These are phyloP conservation scores for Saccharomycopsis sp. DNA, from an alignment of 805 yeast genomes.

Conservation along the genomic window DNA sequence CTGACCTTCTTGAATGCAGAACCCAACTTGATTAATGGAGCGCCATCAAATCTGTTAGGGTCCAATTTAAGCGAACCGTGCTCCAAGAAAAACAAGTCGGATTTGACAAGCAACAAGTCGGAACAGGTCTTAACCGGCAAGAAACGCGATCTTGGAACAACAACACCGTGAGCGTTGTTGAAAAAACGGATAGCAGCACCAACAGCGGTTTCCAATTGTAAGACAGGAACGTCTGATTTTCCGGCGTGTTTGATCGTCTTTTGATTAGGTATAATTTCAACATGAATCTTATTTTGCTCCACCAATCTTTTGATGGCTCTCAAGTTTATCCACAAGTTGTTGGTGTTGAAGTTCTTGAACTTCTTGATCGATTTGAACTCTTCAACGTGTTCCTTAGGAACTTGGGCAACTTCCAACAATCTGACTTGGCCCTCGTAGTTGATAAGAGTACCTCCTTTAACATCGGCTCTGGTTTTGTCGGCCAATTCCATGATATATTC, in stretches of 20 bases:
- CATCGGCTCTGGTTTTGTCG: conserved; percentile 98
- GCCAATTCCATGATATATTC: conserved; percentile 98
- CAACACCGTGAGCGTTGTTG: conserved; percentile 92
- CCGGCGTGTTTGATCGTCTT: conserved; percentile 70
- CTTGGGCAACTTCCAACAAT: conserved; percentile 95
- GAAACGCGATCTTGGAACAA: conserved; percentile 96
- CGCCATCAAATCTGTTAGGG: conserved; percentile 79
- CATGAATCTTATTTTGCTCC: conserved; percentile 70
- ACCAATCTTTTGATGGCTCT: conserved; percentile 90
- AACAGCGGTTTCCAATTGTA: conserved; percentile 97
- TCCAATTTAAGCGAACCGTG: conserved; percentile 88
- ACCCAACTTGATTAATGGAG: conserved; percentile 93
- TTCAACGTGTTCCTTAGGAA: conserved; percentile 96
- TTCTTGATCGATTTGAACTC: conserved; percentile 97
- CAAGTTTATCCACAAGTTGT: conserved; percentile 94
- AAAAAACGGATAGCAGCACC: conserved; percentile 99
- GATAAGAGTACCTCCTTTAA: conserved; percentile 97
- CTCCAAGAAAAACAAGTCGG: conserved; percentile 83
- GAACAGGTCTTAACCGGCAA: conserved; percentile 97
- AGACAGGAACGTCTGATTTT: conserved; percentile 69
- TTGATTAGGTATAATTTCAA: conserved; percentile 94
- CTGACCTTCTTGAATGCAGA: conserved; percentile 94
- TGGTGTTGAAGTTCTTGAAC: conserved; percentile 96
- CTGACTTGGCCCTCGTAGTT: conserved; percentile 93
- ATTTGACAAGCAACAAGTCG: conserved; percentile 87